Percentiles rank a stretch among this genome's conserved stretches.
These are phyloP conservation scores for Ciborinia camelliae DNA, from an alignment of 2,329 filamentous ascomycete species.

Conservation along the genomic window DNA sequence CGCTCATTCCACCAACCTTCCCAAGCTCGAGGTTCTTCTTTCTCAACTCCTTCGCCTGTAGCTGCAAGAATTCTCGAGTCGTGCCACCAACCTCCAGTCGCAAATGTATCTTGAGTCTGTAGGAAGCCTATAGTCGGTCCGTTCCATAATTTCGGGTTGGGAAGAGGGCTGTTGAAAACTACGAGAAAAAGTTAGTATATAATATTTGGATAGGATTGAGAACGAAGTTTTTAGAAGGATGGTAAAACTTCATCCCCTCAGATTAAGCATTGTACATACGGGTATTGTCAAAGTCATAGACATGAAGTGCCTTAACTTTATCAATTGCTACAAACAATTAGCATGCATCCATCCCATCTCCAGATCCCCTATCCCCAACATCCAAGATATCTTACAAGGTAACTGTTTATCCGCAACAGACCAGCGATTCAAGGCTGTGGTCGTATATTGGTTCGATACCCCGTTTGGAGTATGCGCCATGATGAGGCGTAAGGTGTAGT, in stretches of 20 bases:
- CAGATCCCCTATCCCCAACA: neutral
- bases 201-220: neutral
- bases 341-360: neutral
- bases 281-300: conserved; percentile 99
- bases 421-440: conserved; percentile 79
- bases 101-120: conserved; percentile 70
- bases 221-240: neutral
- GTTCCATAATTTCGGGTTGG: conserved; percentile 86
- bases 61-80: conserved; percentile 80
- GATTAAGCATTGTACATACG: conserved; percentile 49
- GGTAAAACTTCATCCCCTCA: neutral
- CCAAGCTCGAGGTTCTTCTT: conserved; percentile 82
- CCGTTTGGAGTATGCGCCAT: conserved; percentile 26
- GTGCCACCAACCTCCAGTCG: conserved; percentile 96
- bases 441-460: conserved; percentile 45
- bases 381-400: conserved; percentile 49
- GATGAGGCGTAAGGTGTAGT: conserved; percentile 11
- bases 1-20: conserved; percentile 96
- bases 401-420: conserved; percentile 71
- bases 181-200: conserved; percentile 15
- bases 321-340: conserved; percentile 49
- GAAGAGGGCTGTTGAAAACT: conserved; percentile 90
- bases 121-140: conserved; percentile 72
- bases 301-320: conserved; percentile 74
- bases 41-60: conserved; percentile 77